Evolutionary conservation across 306 rosid genomes (phyloP), one percentile per base, ranked within the genome.

Genomic region (Urtica urens): DNA sequence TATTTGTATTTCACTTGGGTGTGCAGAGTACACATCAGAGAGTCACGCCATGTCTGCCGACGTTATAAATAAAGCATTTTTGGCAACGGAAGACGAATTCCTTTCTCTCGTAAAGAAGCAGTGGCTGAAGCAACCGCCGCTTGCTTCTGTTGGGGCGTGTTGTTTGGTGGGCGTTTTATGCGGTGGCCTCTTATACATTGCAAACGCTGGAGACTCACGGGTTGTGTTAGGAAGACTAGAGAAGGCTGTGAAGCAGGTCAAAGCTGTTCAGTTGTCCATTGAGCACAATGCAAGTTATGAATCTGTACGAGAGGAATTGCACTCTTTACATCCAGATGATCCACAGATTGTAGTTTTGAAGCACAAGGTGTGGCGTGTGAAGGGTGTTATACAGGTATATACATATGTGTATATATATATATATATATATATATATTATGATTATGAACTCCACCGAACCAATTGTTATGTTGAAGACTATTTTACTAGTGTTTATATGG

Each of bases 281-380:
- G 99, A 92, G 78, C 99, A 92, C 75, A 92, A 92, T 65, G 99
- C 96, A 40, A 71, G 94, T 69, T 29, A 48, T 13, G 87, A 82
- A 78, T 77, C 85, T 60, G 94, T 92, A 51, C 82, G 99, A 63
- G 73, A 79, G 42, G 99, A 92, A 66, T 48, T 92, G 72, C 87
- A 24, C 15, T 71, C 64, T 0, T 71, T 78, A 72, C 99, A 92
- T 58, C 99, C 99, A 19, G 38, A 85, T 69, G 99, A 92, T 79
- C 99, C 99, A 16, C 78, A 80, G 72, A 82, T 92, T 33, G 96
- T 92, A 33, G 73, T 92, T 22, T 59, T 79, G 65, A 92, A 77
- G 69, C 96, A 92, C 76, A 78, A 73, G 61, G 99, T 82, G 57
- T 92, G 99, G 99, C 99, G 99, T 3, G 99, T 92, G 68, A 92